These are phyloP conservation scores for Curvularia spicifera DNA, from an alignment of 2,329 filamentous ascomycete species.

Conservation along the genomic window DNA sequence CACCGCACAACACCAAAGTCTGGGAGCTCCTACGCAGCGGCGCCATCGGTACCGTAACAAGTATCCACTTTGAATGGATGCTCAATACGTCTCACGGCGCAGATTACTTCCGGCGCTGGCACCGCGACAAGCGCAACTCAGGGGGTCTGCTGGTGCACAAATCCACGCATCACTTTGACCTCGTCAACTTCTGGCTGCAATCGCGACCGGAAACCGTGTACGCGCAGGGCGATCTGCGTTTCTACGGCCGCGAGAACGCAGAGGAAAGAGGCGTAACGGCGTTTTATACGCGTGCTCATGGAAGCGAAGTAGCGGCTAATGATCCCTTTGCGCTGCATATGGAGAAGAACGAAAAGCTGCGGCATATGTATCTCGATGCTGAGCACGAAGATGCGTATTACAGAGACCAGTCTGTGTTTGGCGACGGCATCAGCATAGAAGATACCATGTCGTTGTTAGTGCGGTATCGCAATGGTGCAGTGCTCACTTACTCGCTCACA, in stretches of 20 bases:
- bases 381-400: conserved; percentile 69
- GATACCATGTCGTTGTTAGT: conserved; percentile 69
- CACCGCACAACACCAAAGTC: conserved; percentile 68
- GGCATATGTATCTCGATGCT: conserved; percentile 66
- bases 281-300: conserved; percentile 61
- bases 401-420: conserved; percentile 67
- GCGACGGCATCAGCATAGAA: conserved; percentile 69
- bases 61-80: conserved; percentile 68
- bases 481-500: conserved; percentile 65
- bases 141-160: conserved; percentile 68
- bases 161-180: conserved; percentile 68
- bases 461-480: conserved; percentile 62
- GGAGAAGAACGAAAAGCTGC: conserved; percentile 60
- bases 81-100: conserved; percentile 67
- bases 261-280: conserved; percentile 59
- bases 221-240: conserved; percentile 64
- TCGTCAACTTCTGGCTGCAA: conserved; percentile 68
- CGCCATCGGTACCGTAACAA: conserved; percentile 63
- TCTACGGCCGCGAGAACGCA: conserved; percentile 68
- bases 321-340: conserved; percentile 68
- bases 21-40: conserved; percentile 61
- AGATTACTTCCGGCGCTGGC: conserved; percentile 69
- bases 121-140: conserved; percentile 66
- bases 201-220: conserved; percentile 63
- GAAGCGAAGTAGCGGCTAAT: conserved; percentile 57